Conservation (phyloP, 495 filamentous ascomycete genomes). For the Daldinia bambusicola region DNA sequence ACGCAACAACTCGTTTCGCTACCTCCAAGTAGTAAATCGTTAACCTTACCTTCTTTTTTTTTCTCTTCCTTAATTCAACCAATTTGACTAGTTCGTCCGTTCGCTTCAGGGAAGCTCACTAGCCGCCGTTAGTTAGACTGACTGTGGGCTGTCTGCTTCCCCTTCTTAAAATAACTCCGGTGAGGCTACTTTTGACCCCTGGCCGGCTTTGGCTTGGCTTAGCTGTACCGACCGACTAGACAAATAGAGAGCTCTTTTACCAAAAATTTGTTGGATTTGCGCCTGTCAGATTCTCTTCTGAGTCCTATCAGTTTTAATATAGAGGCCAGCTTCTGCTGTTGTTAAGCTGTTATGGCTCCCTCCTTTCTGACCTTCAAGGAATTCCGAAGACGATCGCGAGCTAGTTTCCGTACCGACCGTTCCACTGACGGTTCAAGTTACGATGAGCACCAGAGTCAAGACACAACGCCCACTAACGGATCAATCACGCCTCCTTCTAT, state of each 20-base stretch:
- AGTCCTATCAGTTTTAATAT: background rate
- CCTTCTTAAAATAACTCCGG: constrained; percentile 34
- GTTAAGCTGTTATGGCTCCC: constrained; percentile 55
- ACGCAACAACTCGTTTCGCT: constrained; percentile 25
- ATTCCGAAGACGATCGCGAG: constrained; percentile 76
- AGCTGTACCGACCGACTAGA: constrained; percentile 14
- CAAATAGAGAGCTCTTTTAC: constrained; percentile 5
- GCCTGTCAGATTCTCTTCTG: constrained; percentile 11
- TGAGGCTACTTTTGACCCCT: constrained; percentile 1
- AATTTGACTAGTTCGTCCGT: constrained; percentile 32
- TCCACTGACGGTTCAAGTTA: constrained; percentile 65
- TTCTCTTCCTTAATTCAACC: constrained; percentile 12
- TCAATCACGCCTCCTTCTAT: constrained; percentile 59
- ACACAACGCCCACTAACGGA: constrained; percentile 59
- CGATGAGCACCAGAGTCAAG: constrained; percentile 55
- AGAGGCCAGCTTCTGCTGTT: constrained; percentile 10
- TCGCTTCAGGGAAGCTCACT: constrained; percentile 41
- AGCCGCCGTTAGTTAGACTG: constrained; percentile 34
- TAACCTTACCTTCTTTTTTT: constrained; percentile 13
- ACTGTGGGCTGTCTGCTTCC: constrained; percentile 36
- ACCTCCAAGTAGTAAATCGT: constrained; percentile 14
- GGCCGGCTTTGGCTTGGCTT: background rate
- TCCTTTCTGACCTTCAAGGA: constrained; percentile 77
- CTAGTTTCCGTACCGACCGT: constrained; percentile 68
- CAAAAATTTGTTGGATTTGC: background rate